Conservation (phyloP, 2,329 filamentous ascomycete species). For the Trichoderma endophyticum region DNA sequence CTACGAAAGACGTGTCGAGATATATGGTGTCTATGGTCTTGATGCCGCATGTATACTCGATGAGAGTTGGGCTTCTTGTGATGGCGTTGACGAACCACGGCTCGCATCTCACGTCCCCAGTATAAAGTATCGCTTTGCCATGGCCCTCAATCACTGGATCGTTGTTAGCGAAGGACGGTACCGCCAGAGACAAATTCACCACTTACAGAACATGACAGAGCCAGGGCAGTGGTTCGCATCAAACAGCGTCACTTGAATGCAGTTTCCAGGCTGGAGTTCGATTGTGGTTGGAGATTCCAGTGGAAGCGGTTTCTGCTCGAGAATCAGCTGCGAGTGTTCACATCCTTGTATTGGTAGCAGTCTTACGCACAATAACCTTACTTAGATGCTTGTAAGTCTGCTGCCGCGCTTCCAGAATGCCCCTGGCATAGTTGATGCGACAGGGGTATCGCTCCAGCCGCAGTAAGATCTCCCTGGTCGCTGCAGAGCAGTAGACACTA, state of each 20-base stretch:
- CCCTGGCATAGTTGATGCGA: conserved; percentile 75
- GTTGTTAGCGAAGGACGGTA: neutral
- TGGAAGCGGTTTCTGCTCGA: conserved; percentile 67
- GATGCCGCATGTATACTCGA: conserved; percentile 68
- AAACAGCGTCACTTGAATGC: conserved; percentile 78
- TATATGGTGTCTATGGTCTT: conserved; percentile 78
- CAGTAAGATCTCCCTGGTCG: conserved; percentile 76
- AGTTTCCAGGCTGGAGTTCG: conserved; percentile 65
- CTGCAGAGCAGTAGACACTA: conserved; percentile 81
- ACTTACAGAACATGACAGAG: conserved; percentile 78
- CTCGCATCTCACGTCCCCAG: conserved; percentile 83
- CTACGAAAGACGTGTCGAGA: conserved; percentile 76
- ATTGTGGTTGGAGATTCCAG: conserved; percentile 75
- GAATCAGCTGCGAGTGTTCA: neutral
- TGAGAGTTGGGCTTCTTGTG: conserved; percentile 64
- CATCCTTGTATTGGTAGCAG: too few species aligned
- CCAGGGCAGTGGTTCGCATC: conserved; percentile 92
- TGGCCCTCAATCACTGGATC: conserved; percentile 67
- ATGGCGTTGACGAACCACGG: conserved; percentile 79
- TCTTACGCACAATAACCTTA: conserved; percentile 55
- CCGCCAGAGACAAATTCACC: neutral
- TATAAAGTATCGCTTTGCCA: conserved; percentile 75
- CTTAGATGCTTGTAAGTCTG: conserved; percentile 75
- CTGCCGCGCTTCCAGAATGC: conserved; percentile 70
- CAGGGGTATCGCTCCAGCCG: conserved; percentile 75